Percentiles rank a stretch among this genome's conserved stretches.
These are phyloP conservation scores for Colletotrichum sojae DNA, from an alignment of 2,329 filamentous ascomycete species.

Conservation along the genomic window DNA sequence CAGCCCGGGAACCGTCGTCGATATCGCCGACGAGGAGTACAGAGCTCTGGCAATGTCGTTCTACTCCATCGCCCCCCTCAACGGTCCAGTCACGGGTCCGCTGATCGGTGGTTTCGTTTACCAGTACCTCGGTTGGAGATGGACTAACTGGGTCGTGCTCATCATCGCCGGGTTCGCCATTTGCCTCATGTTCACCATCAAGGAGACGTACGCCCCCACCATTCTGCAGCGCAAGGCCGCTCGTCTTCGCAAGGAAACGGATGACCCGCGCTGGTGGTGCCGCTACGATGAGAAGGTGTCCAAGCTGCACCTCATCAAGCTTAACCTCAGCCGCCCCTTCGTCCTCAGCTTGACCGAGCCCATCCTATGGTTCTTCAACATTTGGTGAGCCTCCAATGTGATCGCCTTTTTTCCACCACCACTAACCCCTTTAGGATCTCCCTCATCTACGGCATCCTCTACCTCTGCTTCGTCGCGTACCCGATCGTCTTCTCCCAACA, in stretches of 20 bases:
- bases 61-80: conserved; percentile 88
- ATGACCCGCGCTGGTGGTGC: conserved; percentile 82
- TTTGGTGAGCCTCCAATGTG: conserved; percentile 64
- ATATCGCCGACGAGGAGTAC: conserved; percentile 85
- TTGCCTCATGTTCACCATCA: conserved; percentile 70
- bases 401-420: too few relatives aligned
- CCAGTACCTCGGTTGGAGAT: conserved; percentile 87
- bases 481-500: conserved; percentile 83
- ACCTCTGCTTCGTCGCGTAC: conserved; percentile 92
- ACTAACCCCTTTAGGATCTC: conserved; percentile 69
- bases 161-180: conserved; percentile 78
- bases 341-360: conserved; percentile 84
- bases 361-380: conserved; percentile 79
- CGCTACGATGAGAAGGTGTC: conserved; percentile 81
- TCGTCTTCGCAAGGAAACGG: conserved; percentile 75
- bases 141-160: conserved; percentile 86
- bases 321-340: conserved; percentile 84
- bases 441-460: conserved; percentile 87
- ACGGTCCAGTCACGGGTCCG: conserved; percentile 73
- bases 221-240: conserved; percentile 78
- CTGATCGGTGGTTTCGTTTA: conserved; percentile 86
- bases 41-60: conserved; percentile 87
- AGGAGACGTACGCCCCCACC: conserved; percentile 83
- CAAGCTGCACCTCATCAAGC: conserved; percentile 77
- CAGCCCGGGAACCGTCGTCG: conserved; percentile 84